A percentile compares a stretch with the other conserved stretches of the same genome.
phyloP scores from a whole-genome alignment of 768 basidiomycete genomes.

The Boletus rufocinnamomeus region DNA sequence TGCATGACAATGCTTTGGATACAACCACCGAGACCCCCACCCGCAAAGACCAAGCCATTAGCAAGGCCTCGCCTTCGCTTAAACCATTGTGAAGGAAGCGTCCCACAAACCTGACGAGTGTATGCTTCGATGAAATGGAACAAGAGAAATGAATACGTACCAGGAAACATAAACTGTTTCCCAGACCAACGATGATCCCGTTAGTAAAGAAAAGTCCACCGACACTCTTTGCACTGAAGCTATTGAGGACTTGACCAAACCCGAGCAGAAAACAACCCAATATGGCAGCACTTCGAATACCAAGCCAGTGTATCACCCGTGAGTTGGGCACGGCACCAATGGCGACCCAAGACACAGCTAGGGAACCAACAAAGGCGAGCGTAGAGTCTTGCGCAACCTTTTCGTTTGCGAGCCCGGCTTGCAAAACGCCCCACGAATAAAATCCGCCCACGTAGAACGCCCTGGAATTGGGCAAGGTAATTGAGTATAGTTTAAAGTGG shows the following conservation, averaged over 20 bases:
- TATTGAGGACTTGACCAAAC: constrained; percentile 31
- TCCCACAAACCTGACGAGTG: constrained; percentile 28
- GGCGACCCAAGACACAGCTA: constrained; percentile 32
- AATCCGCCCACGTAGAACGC: constrained; percentile 29
- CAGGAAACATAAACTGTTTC: constrained; percentile 30
- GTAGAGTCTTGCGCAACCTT: constrained; percentile 29
- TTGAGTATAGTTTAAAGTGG: not conserved
- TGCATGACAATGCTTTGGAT: constrained; percentile 33
- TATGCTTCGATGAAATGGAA: not conserved
- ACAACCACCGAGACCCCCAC: constrained; percentile 36
- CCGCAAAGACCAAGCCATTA: constrained; percentile 37
- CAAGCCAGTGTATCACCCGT: constrained; percentile 34
- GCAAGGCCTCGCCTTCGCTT: constrained; percentile 35
- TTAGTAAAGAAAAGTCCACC: constrained; percentile 32
- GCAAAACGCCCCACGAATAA: constrained; percentile 36
- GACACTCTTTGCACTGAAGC: constrained; percentile 24
- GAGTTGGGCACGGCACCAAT: constrained; percentile 32
- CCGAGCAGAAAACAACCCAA: constrained; percentile 34
- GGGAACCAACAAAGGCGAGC: constrained; percentile 37
- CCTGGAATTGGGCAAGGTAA: constrained; percentile 12
- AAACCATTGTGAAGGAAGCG: constrained; percentile 40
- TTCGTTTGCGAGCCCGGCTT: constrained; percentile 31
- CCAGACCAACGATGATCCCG: constrained; percentile 33
- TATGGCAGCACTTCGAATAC: constrained; percentile 30
- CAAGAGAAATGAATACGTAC: constrained; percentile 11